These are phyloP conservation scores for Naganishia albida DNA, from an alignment of 1,284 basidiomycete genomes.

Conservation along the genomic window DNA sequence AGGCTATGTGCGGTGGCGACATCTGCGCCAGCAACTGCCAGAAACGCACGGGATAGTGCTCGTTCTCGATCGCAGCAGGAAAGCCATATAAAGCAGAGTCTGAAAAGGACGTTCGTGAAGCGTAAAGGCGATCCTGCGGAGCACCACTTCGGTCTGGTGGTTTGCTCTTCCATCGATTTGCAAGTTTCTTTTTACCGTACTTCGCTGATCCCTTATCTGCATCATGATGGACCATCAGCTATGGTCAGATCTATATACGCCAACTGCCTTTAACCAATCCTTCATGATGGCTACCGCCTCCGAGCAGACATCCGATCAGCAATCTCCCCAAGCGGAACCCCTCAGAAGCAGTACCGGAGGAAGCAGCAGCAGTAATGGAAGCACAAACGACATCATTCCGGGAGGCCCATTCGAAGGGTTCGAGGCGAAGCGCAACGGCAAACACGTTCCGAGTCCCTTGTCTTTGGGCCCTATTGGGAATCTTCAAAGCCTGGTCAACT, in stretches of 20 bases:
- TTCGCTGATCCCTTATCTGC: neutral
- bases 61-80: too few species aligned
- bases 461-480: neutral
- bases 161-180: neutral
- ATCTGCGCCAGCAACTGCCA: too few species aligned
- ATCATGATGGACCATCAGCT: neutral
- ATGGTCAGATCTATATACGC: neutral
- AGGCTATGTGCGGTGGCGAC: too few species aligned
- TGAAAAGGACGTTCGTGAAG: too few species aligned
- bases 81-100: too few species aligned
- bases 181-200: neutral
- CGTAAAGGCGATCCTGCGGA: neutral
- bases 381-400: slow-evolving; percentile 20
- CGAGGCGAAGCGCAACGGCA: neutral
- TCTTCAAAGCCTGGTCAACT: neutral
- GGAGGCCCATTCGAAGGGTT: slow-evolving; percentile 23
- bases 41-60: too few species aligned
- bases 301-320: neutral
- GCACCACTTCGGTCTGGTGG: neutral
- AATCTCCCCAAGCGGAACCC: neutral
- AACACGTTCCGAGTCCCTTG: neutral
- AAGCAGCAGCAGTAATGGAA: slow-evolving; percentile 9
- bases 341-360: neutral
- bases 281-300: neutral
- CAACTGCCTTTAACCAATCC: neutral